Base-by-base conservation (phyloP, 768 basidiomycete species). In the Agrocybe chaxingu region DNA sequence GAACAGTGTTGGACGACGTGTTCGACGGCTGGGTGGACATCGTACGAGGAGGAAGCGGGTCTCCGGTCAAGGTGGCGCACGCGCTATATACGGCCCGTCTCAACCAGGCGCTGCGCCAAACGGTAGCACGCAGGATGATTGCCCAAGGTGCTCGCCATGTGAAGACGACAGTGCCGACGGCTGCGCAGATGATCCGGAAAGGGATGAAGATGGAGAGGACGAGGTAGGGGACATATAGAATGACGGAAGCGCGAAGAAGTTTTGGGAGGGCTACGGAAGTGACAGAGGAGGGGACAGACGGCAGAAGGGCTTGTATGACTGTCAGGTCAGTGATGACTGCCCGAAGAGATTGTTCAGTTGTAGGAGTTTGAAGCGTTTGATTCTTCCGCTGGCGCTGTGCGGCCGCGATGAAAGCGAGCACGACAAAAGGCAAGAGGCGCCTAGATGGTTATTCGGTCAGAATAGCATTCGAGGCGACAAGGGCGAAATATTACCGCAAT, bases 81-180 rank as follows among this genome's bases (percentile, higher is more conserved):
- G 72, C 1, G 53, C 71, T 66, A 62, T 85, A 89, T 47, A 75
- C 54, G 31, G 73, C 60, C 81, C 85, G 84, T 58, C 89, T 80
- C 61, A 86, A 63, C 70, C 85, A 81, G 18, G 87, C 83, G 59
- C 82, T 85, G 45, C 81, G 75, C 67, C 78, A 76, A 57, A 93
- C 68, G 8, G 75, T 73, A 4, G 73, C 65, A 48, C 80, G 77
- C 50, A 84, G 70, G 49, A 80, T 69, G 45, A 62, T 64, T 0
- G 77, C 81, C 81, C 86, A 91, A 9, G 84, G 84, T 0, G 90
- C 85, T 45, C 81, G 79, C 69, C 80, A 81, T 12, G 77, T 75
- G 45, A 91, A 66, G 7, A 84, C 1, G 48, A 82, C 31, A 6
- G 85, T 80, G 30, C 89, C 87, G 1, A 65, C 46, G 51, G 86